A percentile compares a stretch with the other conserved stretches of the same genome.
Conservation (phyloP, 768 basidiomycete genomes). For the Postia placenta region DNA sequence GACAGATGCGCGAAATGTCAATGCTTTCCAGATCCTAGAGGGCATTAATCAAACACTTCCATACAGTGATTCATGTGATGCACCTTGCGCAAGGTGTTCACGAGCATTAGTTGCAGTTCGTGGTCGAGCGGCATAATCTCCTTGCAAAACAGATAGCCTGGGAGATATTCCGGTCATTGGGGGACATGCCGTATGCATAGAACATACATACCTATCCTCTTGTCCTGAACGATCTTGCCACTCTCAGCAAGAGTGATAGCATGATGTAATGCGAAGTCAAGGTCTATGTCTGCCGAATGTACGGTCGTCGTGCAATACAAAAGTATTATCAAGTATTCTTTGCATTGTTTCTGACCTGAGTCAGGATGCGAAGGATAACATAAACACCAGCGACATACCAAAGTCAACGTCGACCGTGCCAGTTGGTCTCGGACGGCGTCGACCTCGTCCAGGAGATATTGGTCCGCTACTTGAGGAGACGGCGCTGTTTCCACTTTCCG, state of each 20-base stretch:
- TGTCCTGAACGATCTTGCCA: slow-evolving; percentile 52
- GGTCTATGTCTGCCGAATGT: slow-evolving; percentile 36
- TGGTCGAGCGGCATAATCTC: slow-evolving; percentile 64
- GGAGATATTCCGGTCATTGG: neutral
- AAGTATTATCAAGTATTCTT: slow-evolving; percentile 61
- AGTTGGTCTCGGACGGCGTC: slow-evolving; percentile 49
- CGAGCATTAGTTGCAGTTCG: slow-evolving; percentile 75
- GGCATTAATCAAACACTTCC: neutral
- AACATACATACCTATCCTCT: slow-evolving; percentile 51
- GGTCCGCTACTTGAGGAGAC: slow-evolving; percentile 55
- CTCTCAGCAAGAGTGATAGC: slow-evolving; percentile 75
- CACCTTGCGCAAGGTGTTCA: slow-evolving; percentile 83
- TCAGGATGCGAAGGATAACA: neutral
- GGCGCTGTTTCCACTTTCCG: slow-evolving; percentile 60
- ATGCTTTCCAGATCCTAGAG: slow-evolving; percentile 66
- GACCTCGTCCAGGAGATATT: slow-evolving; percentile 54
- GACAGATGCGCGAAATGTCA: slow-evolving; percentile 49
- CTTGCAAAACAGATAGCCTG: slow-evolving; percentile 76
- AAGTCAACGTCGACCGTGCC: slow-evolving; percentile 39
- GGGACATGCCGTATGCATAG: neutral
- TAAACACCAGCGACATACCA: slow-evolving; percentile 37
- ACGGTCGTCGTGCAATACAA: slow-evolving; percentile 60
- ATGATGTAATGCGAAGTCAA: slow-evolving; percentile 70
- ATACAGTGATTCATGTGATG: neutral
- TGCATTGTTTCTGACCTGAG: slow-evolving; percentile 48